Conservation (phyloP, 108 stramenopile genomes). For the Pelagomonas calceolata region DNA sequence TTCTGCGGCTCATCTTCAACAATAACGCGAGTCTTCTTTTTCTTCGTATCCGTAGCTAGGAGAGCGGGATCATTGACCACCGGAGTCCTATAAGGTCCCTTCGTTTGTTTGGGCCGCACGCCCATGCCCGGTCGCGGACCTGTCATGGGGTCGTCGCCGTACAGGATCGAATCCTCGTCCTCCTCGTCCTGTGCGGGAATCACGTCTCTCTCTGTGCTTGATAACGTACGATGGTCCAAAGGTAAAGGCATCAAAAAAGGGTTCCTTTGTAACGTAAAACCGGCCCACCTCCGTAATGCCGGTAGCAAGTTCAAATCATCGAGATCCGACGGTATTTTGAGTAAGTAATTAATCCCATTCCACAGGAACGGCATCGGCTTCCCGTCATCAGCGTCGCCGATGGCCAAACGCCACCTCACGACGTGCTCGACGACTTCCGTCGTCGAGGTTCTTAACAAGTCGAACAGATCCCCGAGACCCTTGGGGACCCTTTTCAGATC, state of each 20-base stretch:
- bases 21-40: too few relatives aligned
- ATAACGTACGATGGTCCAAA: constrained; percentile 5
- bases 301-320: constrained; percentile 12
- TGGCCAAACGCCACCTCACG: constrained; percentile 9
- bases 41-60: too few relatives aligned
- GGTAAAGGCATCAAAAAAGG: constrained; percentile 30
- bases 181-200: background rate
- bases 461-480: constrained; percentile 14
- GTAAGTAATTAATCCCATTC: constrained; percentile 32
- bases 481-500: background rate
- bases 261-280: constrained; percentile 25
- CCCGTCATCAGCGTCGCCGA: too few relatives aligned
- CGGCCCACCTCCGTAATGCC: constrained; percentile 19
- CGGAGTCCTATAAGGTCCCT: background rate
- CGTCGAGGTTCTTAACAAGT: constrained; percentile 18
- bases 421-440: constrained; percentile 25
- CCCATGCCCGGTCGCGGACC: too few relatives aligned
- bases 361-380: constrained; percentile 24
- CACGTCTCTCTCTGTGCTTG: too few relatives aligned
- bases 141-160: too few relatives aligned
- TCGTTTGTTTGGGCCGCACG: background rate
- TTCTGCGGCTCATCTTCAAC: background rate
- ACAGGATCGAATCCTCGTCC: background rate
- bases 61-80: constrained; percentile 5
- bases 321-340: constrained; percentile 33